These are phyloP conservation scores for Heliosperma pusillum DNA, from an alignment of 148 eudicot species.

Conservation along the genomic window DNA sequence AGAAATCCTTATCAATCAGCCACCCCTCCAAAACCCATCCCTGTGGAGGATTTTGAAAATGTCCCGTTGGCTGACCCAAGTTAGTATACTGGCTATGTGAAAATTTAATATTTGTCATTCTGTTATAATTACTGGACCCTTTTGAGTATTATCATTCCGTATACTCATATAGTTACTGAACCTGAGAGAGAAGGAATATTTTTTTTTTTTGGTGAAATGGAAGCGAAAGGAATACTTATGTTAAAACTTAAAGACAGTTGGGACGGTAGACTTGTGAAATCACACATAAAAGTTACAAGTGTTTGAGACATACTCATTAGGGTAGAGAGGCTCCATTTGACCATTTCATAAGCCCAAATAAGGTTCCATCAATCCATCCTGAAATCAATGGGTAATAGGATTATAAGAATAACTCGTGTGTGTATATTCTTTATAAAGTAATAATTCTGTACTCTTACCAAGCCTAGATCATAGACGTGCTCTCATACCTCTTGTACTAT, in stretches of 20 bases:
- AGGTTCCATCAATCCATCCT: no score
- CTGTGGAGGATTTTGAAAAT: constrained; percentile 37
- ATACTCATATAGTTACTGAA: neutral
- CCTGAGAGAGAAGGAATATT: neutral
- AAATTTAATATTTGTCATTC: neutral
- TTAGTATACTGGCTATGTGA: constrained; percentile 36
- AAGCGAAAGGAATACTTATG: no score
- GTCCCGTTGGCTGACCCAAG: constrained; percentile 44
- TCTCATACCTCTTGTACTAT: no score
- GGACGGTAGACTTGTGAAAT: neutral
- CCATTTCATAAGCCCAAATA: no score
- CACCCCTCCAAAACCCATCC: constrained; percentile 30
- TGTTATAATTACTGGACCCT: neutral
- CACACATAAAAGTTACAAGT: no score
- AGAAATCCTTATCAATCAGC: constrained; percentile 38
- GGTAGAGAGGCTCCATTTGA: no score
- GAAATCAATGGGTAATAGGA: neutral
- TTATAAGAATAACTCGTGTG: no score
- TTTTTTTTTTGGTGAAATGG: no score
- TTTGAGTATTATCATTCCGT: neutral
- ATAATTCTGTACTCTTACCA: no score
- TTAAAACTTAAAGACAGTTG: neutral
- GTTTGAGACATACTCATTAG: no score
- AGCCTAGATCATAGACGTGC: no score
- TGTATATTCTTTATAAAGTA: no score